phyloP scores from a whole-genome alignment of 345 rosid genomes.

The Eucalyptus shirleyi region DNA sequence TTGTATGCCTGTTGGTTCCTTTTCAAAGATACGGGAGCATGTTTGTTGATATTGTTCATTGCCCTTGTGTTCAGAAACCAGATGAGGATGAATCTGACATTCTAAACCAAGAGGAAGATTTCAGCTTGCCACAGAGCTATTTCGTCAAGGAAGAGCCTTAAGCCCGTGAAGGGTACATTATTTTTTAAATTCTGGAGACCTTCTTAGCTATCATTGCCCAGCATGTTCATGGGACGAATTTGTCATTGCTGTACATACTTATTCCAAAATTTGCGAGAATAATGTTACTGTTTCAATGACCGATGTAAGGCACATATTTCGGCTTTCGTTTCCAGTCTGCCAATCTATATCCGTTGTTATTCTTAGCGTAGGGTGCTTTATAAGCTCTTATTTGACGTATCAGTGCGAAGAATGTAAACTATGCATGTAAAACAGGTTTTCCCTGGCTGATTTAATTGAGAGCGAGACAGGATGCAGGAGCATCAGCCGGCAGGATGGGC shows the following conservation, averaged over 20 bases:
- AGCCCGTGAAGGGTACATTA: not conserved
- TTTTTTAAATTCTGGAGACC: not conserved
- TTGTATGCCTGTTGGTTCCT: not conserved
- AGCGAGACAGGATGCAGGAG: not conserved
- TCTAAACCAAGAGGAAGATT: slow-evolving; percentile 83
- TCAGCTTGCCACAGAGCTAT: slow-evolving; percentile 71
- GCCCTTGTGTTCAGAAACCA: slow-evolving; percentile 46
- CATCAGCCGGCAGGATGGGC: not conserved
- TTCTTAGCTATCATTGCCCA: not conserved
- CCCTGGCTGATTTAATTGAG: not conserved
- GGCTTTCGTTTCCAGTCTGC: not conserved
- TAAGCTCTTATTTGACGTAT: not conserved
- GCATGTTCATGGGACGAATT: not conserved
- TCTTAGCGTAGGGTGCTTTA: not conserved
- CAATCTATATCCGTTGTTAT: not conserved
- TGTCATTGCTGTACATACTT: not conserved
- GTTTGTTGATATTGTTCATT: not conserved
- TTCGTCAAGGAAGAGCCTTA: slow-evolving; percentile 71
- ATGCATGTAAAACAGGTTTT: not conserved
- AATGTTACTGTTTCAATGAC: not conserved
- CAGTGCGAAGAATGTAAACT: not conserved
- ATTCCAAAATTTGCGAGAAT: not conserved
- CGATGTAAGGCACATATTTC: not conserved
- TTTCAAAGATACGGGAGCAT: not conserved
- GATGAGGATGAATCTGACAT: slow-evolving; percentile 83